phyloP scores from a whole-genome alignment of 441 rosid species.

The Eruca vesicaria region DNA sequence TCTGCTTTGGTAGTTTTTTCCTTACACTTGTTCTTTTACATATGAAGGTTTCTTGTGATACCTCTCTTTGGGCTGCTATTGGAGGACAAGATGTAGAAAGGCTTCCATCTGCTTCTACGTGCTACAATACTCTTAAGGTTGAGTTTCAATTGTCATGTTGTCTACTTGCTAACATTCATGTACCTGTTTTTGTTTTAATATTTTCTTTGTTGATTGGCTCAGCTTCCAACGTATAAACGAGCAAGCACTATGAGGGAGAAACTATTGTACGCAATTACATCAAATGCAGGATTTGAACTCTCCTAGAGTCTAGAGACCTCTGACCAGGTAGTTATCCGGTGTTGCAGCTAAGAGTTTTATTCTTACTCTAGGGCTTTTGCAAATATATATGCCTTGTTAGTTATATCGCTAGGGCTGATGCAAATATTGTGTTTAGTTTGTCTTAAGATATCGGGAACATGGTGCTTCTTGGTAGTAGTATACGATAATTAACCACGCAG shows the following conservation, averaged over 20 bases:
- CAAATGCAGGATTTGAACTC: constrained; percentile 98
- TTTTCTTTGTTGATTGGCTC: constrained; percentile 38
- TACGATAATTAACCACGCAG: constrained; percentile 2
- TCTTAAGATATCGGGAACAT: constrained; percentile 8
- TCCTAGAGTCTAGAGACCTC: constrained; percentile 66
- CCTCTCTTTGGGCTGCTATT: constrained; percentile 89
- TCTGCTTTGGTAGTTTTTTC: not conserved
- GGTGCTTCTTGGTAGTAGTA: constrained; percentile 1
- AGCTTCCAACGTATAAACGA: constrained; percentile 97
- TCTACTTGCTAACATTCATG: not conserved
- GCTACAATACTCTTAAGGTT: constrained; percentile 99
- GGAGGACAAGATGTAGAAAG: constrained; percentile 99
- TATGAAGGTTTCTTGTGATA: constrained; percentile 81
- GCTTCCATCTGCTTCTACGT: constrained; percentile 99
- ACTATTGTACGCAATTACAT: constrained; percentile 93
- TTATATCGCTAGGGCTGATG: not conserved
- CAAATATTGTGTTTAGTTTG: not conserved
- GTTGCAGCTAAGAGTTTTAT: constrained; percentile 19
- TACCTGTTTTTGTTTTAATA: not conserved
- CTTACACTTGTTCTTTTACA: constrained; percentile 15
- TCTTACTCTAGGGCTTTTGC: not conserved
- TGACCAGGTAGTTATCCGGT: constrained; percentile 38
- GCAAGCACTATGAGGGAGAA: constrained; percentile 89
- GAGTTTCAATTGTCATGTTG: constrained; percentile 3
- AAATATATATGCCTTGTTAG: not conserved